phyloP scores from a whole-genome alignment of 1,139 yeast genomes.

The Candida anutae region DNA sequence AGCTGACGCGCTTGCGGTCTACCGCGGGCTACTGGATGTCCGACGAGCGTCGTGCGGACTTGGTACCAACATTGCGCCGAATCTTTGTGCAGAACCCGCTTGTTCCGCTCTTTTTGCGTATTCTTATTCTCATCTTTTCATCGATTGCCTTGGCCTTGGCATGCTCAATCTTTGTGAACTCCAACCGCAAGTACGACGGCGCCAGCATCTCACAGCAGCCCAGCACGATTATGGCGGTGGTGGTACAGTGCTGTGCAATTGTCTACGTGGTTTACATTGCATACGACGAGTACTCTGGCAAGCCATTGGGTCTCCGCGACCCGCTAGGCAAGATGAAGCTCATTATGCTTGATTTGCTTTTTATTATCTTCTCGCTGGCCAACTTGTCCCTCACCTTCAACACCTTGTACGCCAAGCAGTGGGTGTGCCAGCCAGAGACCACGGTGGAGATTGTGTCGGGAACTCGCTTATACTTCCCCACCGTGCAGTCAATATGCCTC shows the following conservation, averaged over 20 bases:
- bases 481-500: conserved; percentile 51
- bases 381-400: conserved; percentile 80
- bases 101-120: conserved; percentile 68
- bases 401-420: conserved; percentile 68
- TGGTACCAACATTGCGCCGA: conserved; percentile 46
- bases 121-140: conserved; percentile 57
- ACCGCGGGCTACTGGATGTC: conserved; percentile 66
- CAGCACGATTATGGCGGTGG: conserved; percentile 86
- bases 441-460: not conserved
- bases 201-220: conserved; percentile 64
- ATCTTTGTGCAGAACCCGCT: conserved; percentile 69
- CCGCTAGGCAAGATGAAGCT: conserved; percentile 77
- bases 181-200: conserved; percentile 32
- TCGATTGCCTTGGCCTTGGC: conserved; percentile 63
- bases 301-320: conserved; percentile 82
- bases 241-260: conserved; percentile 73
- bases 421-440: conserved; percentile 57
- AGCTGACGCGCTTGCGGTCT: conserved; percentile 34
- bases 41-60: conserved; percentile 50
- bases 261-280: conserved; percentile 75
- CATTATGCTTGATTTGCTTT: conserved; percentile 68
- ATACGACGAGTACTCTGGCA: conserved; percentile 84
- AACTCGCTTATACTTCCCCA: conserved; percentile 19
- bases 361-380: conserved; percentile 90
- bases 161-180: conserved; percentile 48